Base-by-base conservation (phyloP, 176 grass and related monocot genomes). In the Oryza rufipogon region DNA sequence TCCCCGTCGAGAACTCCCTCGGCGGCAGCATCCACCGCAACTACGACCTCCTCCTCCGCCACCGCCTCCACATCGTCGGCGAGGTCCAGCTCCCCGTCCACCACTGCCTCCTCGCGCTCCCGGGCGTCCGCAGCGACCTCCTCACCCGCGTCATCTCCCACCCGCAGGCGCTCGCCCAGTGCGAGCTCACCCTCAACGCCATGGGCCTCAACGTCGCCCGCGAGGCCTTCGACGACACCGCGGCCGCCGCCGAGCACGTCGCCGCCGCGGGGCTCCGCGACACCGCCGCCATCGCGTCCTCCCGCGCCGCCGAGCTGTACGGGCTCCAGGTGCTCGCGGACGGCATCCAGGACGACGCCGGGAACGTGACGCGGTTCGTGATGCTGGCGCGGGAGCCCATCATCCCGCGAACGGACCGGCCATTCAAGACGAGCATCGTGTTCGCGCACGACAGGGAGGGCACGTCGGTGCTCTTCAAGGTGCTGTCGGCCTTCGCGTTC, bases 381-480 rank as follows among this genome's bases (percentile, higher is more conserved):
- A 94, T 91, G 94, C 92, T 97, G 2, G 94, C 92, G 19, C 36
- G 94, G 47, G 94, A 94, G 80, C 94, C 90, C 38, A 94, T 97
- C 83, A 94, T 94, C 80, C 94, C 92, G 70, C 92, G 92, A 66
- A 91, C 88, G 1, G 92, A 97, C 77, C 70, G 92, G 0, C 94
- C 94, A 0, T 97, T 97, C 90, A 97, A 97, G 92, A 97, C 92
- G 1, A 94, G 92, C 90, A 97, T 94, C 86, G 94, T 97, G 34
- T 90, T 97, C 73, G 94, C 92, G 5, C 94, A 97, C 70, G 92
- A 92, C 74, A 8, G 44, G 30, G 92, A 97, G 13, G 94, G 94
- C 23, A 97, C 92, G 0, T 97, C 94, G 3, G 41, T 97, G 3
- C 94, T 97, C 14, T 97, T 94, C 92, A 94, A 97, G 89, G 94